Evolutionary conservation across 2,329 filamentous ascomycete species (phyloP).

Genomic region (Helotiales sp.): DNA sequence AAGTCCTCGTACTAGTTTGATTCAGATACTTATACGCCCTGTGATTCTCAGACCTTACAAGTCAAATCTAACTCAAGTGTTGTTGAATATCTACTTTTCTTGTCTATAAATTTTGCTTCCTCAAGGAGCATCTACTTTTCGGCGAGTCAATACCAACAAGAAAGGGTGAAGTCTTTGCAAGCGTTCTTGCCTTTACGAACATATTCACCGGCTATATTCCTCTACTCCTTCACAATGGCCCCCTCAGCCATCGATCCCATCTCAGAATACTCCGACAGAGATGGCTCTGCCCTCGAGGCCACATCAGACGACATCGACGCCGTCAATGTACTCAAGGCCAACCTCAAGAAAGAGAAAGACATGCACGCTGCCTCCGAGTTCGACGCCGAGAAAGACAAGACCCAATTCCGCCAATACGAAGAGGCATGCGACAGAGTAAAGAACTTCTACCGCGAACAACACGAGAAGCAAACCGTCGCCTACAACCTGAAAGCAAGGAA

Average conservation of each 20-base stretch:
- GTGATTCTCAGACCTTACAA: neutral
- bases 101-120: neutral
- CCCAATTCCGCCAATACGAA: constrained; percentile 79
- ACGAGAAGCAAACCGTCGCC: constrained; percentile 72
- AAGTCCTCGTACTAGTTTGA: neutral
- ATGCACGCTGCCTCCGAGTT: constrained; percentile 64
- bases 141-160: no score
- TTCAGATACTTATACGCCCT: neutral
- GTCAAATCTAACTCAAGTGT: neutral
- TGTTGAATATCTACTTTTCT: neutral
- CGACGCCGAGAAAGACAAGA: constrained; percentile 75
- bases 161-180: neutral
- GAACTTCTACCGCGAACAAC: constrained; percentile 77
- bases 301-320: constrained; percentile 51
- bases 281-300: constrained; percentile 41
- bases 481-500: constrained; percentile 84
- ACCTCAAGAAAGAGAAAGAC: constrained; percentile 35
- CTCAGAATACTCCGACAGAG: constrained; percentile 13
- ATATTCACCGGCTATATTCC: neutral
- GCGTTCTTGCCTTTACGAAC: neutral
- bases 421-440: constrained; percentile 82
- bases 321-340: constrained; percentile 53
- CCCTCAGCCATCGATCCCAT: constrained; percentile 26
- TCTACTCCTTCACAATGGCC: constrained; percentile 21
- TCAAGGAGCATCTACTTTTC: no score